Conservation (phyloP, 169 alveolate genomes). For the Eimeria praecox region DNA sequence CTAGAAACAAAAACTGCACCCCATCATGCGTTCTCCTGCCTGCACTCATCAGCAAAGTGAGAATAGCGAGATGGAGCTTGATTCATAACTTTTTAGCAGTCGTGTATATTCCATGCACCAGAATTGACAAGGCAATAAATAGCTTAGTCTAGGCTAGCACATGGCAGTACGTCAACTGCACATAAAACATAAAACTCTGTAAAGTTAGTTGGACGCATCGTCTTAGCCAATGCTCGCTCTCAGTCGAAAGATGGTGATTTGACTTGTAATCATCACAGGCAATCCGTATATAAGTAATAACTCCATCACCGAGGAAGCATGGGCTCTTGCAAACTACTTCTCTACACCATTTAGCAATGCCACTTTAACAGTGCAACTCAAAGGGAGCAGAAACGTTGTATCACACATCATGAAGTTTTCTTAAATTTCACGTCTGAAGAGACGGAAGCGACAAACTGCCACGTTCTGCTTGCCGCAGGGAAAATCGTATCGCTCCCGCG, state of each 20-base stretch:
- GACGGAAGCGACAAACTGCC: no score
- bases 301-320: slow-evolving; percentile 17
- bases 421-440: no score
- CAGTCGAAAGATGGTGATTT: slow-evolving; percentile 71
- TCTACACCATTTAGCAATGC: background rate
- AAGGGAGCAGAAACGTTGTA: no score
- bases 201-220: background rate
- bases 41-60: slow-evolving; percentile 41
- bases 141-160: background rate
- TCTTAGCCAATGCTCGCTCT: background rate
- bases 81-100: background rate
- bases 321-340: background rate
- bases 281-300: background rate
- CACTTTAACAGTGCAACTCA: no score
- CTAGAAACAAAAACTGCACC: background rate
- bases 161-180: slow-evolving; percentile 61
- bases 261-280: background rate
- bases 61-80: slow-evolving; percentile 63
- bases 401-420: no score
- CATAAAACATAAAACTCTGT: background rate
- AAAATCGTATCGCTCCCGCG: no score
- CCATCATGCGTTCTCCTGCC: slow-evolving; percentile 55
- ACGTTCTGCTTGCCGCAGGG: no score
- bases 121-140: background rate
- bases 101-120: slow-evolving; percentile 33